These are phyloP conservation scores for Chondrus crispus DNA, from an alignment of 23 red algal genomes.

Conservation along the genomic window DNA sequence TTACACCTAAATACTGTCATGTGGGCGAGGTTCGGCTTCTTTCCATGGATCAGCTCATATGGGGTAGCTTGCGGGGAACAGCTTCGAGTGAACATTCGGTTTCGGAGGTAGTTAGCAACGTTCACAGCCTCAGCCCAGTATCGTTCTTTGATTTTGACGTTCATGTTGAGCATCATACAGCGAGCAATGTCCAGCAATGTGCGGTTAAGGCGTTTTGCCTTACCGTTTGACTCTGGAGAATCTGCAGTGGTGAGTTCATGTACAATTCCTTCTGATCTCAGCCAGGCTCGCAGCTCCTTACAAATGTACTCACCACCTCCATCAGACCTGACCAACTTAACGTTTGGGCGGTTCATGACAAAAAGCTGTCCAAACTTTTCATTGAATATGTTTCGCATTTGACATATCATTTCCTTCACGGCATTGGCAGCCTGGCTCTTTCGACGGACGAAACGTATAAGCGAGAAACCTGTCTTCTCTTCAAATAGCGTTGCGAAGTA, in stretches of 20 bases:
- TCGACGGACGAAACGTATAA: neutral
- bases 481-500: constrained; percentile 22
- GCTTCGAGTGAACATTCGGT: neutral
- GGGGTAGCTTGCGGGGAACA: neutral
- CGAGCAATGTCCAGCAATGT: neutral
- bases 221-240: neutral
- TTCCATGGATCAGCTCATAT: neutral
- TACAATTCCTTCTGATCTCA: neutral
- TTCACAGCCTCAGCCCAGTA: neutral
- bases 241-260: neutral
- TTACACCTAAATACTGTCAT: neutral
- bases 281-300: neutral
- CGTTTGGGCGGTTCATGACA: neutral
- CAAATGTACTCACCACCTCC: neutral
- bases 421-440: neutral
- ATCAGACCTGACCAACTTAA: neutral
- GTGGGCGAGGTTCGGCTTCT: neutral
- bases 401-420: constrained; percentile 3
- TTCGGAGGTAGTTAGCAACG: neutral
- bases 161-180: neutral
- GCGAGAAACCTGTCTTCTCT: neutral
- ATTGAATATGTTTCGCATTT: neutral
- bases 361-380: neutral
- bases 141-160: neutral
- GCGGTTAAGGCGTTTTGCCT: neutral